Evolutionary conservation across 768 basidiomycete species (phyloP).

Genomic region (Russula vinacea): DNA sequence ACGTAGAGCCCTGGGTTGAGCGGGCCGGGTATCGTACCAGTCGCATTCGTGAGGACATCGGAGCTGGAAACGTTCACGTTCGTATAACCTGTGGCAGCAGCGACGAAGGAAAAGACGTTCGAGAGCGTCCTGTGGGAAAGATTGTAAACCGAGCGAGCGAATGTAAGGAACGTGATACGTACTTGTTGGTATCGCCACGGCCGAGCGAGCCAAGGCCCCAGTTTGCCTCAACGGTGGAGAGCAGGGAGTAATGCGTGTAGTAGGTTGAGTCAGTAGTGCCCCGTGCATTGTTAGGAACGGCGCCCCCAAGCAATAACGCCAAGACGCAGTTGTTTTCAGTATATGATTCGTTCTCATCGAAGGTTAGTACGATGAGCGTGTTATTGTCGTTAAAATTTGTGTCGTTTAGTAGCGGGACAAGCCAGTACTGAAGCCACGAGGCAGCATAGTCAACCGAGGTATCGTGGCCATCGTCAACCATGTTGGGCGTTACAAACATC

Average conservation of each 20-base stretch:
- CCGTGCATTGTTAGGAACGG: constrained; percentile 42
- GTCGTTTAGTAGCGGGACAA: constrained; percentile 50
- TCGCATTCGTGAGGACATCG: constrained; percentile 40
- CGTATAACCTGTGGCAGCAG: constrained; percentile 44
- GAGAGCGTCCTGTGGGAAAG: constrained; percentile 34
- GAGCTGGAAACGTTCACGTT: constrained; percentile 37
- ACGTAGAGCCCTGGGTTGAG: constrained; percentile 43
- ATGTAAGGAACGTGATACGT: constrained; percentile 8
- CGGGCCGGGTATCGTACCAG: constrained; percentile 44
- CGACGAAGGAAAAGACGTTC: constrained; percentile 56
- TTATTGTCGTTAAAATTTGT: constrained; percentile 50
- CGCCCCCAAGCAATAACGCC: constrained; percentile 45
- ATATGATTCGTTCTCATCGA: constrained; percentile 53
- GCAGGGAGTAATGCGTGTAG: constrained; percentile 60
- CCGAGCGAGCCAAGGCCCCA: constrained; percentile 62
- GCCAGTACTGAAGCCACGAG: constrained; percentile 49
- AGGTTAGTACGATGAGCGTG: constrained; percentile 59
- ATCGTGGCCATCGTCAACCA: constrained; percentile 57
- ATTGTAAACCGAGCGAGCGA: background rate
- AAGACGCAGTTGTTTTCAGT: constrained; percentile 48
- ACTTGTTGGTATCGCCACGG: constrained; percentile 53
- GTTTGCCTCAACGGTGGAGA: constrained; percentile 57
- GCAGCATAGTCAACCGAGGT: constrained; percentile 49
- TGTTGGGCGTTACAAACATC: constrained; percentile 61
- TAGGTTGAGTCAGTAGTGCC: constrained; percentile 51